Evolutionary conservation across 2,329 filamentous ascomycete species (phyloP), one percentile per base, ranked within the genome.

Genomic region (Claviceps pazoutovae): DNA sequence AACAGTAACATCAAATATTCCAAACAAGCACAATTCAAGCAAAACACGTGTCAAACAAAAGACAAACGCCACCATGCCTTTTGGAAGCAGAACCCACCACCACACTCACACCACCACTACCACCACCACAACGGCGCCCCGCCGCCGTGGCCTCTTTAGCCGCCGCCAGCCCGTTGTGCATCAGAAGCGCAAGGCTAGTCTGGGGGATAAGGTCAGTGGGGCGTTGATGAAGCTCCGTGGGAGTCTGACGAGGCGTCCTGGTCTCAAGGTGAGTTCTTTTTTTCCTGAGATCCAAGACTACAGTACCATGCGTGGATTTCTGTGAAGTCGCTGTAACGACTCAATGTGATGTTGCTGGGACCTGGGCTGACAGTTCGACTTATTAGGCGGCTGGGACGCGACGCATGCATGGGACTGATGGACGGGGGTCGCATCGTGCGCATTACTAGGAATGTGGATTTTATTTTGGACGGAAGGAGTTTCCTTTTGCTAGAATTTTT

Each of bases 121-220:
- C 48, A 53, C 68, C 6, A 72, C 68, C 62, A 60, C 63, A 6
- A 74, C 72, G 42, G 68, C 69, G 23, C 69, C 67, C 48, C 50
- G 42, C 19, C 72, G 70, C 53, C 65, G 64, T 19, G 65, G 68
- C 16, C 61, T 74, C 49, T 73, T 75, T 16, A 56, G 68, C 60
- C 58, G 61, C 61, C 64, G 62, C 64, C 67, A 56, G 2, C 70
- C 69, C 2, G 69, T 42, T 16, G 76, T 80, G 55, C 82, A 84
- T 63, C 84, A 87, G 51, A 78, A 79, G 64, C 80, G 85, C 61
- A 79, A 82, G 48, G 60, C 75, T 79, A 3, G 79, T 75, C 41
- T 71, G 90, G 57, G 83, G 83, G 86, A 91, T 70, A 91, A 90
- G 68, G 75, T 91, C 59, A 82, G 78, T 48, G 87, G 87, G 17